Evolutionary conservation across 805 yeast genomes (phyloP).

Genomic region (Wickerhamiella alocasiicola): DNA sequence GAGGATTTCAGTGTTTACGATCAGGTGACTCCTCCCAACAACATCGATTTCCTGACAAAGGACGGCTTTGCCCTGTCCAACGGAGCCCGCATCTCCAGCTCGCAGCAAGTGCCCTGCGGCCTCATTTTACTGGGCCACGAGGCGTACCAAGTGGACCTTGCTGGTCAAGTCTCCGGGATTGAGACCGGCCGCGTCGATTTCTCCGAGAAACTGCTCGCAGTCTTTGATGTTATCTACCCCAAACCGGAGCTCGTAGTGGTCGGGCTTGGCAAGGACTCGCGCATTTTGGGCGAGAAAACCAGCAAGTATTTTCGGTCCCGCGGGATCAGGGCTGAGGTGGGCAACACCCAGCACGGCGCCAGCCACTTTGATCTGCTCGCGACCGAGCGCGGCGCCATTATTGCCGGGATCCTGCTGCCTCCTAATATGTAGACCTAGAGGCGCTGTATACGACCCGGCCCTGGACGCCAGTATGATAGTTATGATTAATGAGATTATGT

Average conservation of each 20-base stretch:
- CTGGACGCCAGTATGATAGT: too few relatives aligned
- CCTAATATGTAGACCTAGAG: slow-evolving; percentile 46
- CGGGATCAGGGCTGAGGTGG: slow-evolving; percentile 61
- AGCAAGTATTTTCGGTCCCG: slow-evolving; percentile 36
- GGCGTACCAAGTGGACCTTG: slow-evolving; percentile 46
- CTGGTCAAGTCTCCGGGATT: slow-evolving; percentile 30
- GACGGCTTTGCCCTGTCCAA: slow-evolving; percentile 50
- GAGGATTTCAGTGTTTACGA: slow-evolving; percentile 35
- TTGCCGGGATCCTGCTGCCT: slow-evolving; percentile 64
- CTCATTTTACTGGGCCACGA: slow-evolving; percentile 34
- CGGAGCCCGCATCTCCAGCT: slow-evolving; percentile 32
- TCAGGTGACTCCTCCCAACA: slow-evolving; percentile 36
- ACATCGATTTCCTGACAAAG: slow-evolving; percentile 37
- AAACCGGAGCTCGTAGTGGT: slow-evolving; percentile 64
- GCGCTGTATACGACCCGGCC: too few relatives aligned
- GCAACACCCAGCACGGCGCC: slow-evolving; percentile 53
- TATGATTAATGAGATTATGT: too few relatives aligned
- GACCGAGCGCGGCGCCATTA: slow-evolving; percentile 62
- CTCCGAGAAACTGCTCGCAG: slow-evolving; percentile 31
- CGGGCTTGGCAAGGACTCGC: slow-evolving; percentile 51
- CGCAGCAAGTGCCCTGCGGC: slow-evolving; percentile 20
- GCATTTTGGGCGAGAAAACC: slow-evolving; percentile 50
- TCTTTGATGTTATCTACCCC: slow-evolving; percentile 50
- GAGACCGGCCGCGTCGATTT: slow-evolving; percentile 46
- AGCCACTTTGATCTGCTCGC: slow-evolving; percentile 62